Percentiles rank a stretch among this genome's conserved stretches.
Evolutionary conservation across 495 filamentous ascomycete species (phyloP).

Genomic region (Lasiosphaeria ovina): DNA sequence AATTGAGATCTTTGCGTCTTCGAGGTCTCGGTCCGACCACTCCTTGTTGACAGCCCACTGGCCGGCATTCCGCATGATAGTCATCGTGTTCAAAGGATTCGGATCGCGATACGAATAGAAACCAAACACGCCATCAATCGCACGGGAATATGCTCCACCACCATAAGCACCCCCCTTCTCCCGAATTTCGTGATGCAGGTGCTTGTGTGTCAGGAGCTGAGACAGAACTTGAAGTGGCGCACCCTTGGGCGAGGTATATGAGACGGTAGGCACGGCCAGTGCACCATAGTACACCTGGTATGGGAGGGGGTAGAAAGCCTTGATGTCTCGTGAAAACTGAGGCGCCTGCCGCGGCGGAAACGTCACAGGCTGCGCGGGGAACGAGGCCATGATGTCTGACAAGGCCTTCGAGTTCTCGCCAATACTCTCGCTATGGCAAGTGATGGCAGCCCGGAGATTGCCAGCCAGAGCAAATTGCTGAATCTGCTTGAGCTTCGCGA

Average conservation of each 20-base stretch:
- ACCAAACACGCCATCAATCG: slow-evolving; percentile 80
- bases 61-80: slow-evolving; percentile 80
- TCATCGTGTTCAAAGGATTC: slow-evolving; percentile 85
- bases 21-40: slow-evolving; percentile 85
- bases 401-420: slow-evolving; percentile 70
- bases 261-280: slow-evolving; percentile 75
- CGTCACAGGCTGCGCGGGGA: slow-evolving; percentile 47
- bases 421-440: slow-evolving; percentile 72
- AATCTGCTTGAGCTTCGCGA: slow-evolving; percentile 83
- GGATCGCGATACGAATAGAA: slow-evolving; percentile 97
- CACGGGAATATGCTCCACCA: slow-evolving; percentile 78
- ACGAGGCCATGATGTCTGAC: slow-evolving; percentile 62
- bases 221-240: slow-evolving; percentile 84
- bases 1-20: slow-evolving; percentile 92
- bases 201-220: slow-evolving; percentile 93
- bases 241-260: slow-evolving; percentile 72
- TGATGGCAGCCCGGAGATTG: slow-evolving; percentile 75
- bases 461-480: slow-evolving; percentile 70
- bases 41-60: slow-evolving; percentile 77
- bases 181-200: slow-evolving; percentile 94
- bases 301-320: slow-evolving; percentile 88
- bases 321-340: slow-evolving; percentile 47
- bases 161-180: slow-evolving; percentile 98
- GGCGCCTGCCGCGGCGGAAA: slow-evolving; percentile 34
- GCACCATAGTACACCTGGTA: slow-evolving; percentile 96